Evolutionary conservation across 148 eudicot genomes (phyloP).

Genomic region (Heliamphora exappendiculata): DNA sequence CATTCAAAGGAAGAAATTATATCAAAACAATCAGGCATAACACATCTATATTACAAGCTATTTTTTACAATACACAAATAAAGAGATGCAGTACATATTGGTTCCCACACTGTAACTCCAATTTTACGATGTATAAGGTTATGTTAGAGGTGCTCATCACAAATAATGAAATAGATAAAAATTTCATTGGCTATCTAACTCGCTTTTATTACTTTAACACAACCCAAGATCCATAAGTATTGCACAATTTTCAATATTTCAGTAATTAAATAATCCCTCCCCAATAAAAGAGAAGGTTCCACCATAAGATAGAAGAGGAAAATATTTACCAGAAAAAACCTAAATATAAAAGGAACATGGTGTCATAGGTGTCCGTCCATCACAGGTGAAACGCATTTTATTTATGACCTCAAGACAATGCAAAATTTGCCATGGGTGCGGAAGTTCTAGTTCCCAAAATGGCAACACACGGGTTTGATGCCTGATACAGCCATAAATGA

Average conservation of each 20-base stretch:
- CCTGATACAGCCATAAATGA: not conserved
- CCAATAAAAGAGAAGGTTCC: not conserved
- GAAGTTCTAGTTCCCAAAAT: not conserved
- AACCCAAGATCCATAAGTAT: not conserved
- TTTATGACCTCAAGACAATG: not conserved
- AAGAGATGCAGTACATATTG: not conserved
- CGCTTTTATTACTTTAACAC: not conserved
- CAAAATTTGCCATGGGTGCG: not conserved
- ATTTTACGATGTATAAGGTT: not conserved
- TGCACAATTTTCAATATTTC: not conserved
- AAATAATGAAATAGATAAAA: not conserved
- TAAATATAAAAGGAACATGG: not conserved
- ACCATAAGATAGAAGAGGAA: not conserved
- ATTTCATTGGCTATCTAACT: not conserved
- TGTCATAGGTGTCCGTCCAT: too few relatives aligned
- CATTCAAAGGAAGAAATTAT: not conserved
- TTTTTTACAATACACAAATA: not conserved
- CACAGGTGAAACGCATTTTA: not conserved
- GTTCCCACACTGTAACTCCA: not conserved
- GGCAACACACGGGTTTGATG: not conserved
- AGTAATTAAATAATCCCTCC: not conserved
- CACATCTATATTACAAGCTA: too few relatives aligned
- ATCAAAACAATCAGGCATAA: too few relatives aligned
- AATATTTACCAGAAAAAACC: not conserved
- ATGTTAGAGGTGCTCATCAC: not conserved